Percentiles rank a stretch among this genome's conserved stretches.
Evolutionary conservation across 2,329 filamentous ascomycete species (phyloP).

Genomic region (Aspergillus cejpii): DNA sequence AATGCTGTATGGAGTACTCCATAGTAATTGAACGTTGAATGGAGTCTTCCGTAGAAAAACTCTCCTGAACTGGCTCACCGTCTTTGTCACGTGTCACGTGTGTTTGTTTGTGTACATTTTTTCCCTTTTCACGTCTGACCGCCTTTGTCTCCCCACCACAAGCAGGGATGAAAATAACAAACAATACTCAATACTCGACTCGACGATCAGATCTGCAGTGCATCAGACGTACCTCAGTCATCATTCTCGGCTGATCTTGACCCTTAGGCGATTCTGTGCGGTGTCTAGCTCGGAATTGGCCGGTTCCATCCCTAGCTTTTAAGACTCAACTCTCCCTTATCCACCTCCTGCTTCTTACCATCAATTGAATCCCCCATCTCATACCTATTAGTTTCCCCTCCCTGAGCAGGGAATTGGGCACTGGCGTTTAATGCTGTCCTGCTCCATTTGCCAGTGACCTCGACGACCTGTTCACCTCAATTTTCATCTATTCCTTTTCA

Average conservation of each 20-base stretch:
- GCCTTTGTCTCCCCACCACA: slow-evolving; percentile 36
- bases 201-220: slow-evolving; percentile 7
- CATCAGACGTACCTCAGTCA: neutral
- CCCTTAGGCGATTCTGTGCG: neutral
- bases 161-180: slow-evolving; percentile 34
- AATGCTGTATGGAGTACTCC: too few species aligned
- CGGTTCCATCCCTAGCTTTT: neutral
- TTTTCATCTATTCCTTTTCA: neutral
- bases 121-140: slow-evolving; percentile 28
- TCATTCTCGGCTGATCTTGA: neutral
- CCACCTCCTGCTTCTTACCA: neutral
- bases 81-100: slow-evolving; percentile 28
- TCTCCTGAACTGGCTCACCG: slow-evolving; percentile 24
- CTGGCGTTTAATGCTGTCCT: neutral
- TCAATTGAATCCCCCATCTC: neutral
- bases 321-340: neutral
- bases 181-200: slow-evolving; percentile 47
- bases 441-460: neutral
- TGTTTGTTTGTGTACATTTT: slow-evolving; percentile 33
- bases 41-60: too few species aligned
- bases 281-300: neutral
- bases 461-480: neutral
- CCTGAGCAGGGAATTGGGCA: neutral
- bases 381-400: neutral
- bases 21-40: too few species aligned